Evolutionary conservation across 1,284 basidiomycete genomes (phyloP).

Genomic region (Cryptococcus hybrid): DNA sequence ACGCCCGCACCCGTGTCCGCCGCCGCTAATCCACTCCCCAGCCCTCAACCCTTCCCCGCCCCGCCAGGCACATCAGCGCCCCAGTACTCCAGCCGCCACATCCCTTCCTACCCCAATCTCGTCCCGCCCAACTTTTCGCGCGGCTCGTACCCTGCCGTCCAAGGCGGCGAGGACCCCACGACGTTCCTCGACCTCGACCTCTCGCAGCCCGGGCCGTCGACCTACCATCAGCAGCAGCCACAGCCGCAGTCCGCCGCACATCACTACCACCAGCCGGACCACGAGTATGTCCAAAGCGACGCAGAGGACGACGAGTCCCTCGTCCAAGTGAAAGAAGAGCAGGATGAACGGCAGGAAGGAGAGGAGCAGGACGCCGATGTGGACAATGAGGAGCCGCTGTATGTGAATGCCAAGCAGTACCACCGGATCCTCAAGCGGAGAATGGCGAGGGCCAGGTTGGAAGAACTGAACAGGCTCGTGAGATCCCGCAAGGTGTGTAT

Average conservation of each 20-base stretch:
- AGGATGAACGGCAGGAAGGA: constrained; percentile 15
- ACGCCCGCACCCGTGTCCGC: not conserved
- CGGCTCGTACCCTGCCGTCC: not conserved
- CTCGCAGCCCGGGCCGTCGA: constrained; percentile 31
- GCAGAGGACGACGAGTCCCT: constrained; percentile 17
- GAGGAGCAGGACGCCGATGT: constrained; percentile 27
- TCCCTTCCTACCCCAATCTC: constrained; percentile 11
- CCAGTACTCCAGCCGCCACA: constrained; percentile 3
- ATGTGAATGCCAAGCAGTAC: constrained; percentile 97
- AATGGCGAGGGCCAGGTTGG: constrained; percentile 78
- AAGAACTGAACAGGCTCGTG: constrained; percentile 87
- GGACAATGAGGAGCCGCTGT: constrained; percentile 88
- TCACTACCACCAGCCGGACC: not conserved
- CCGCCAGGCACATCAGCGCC: constrained; percentile 6
- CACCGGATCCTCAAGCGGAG: constrained; percentile 92
- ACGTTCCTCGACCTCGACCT: constrained; percentile 32
- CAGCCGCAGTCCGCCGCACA: not conserved
- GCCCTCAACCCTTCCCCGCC: constrained; percentile 12
- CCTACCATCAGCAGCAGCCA: constrained; percentile 12
- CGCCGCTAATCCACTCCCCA: not conserved
- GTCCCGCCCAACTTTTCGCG: constrained; percentile 13
- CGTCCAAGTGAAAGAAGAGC: constrained; percentile 24
- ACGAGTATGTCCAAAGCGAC: not conserved
- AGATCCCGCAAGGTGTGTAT: constrained; percentile 77
- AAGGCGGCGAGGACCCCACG: constrained; percentile 7